Evolutionary conservation across 73 alveolate species (phyloP), one percentile per base, ranked within the genome.

Genomic region (Paramecium caudatum): DNA sequence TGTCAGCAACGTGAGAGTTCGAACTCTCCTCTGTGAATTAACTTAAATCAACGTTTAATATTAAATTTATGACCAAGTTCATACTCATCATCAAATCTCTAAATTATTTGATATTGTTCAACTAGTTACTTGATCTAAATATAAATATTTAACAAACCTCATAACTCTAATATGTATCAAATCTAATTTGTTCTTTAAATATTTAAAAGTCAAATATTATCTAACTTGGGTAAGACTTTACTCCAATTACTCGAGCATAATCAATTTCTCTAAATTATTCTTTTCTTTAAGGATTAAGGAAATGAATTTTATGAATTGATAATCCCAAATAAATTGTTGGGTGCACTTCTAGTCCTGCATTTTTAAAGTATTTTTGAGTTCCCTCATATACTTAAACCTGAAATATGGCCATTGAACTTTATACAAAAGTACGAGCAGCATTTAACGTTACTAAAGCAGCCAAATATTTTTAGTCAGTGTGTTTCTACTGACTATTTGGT

Each of bases 131-230:
- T 70, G 1, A 70, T 70, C 65, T 36, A 37, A 16, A 13, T 32
- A 27, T 25, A 23, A 30, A 63, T 30, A 63, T 1, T 16, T 4
- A 45, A 16, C 19, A 39, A 39, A 74, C 88, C 27, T 69, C 86
- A 69, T 69, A 69, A 69, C 86, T 69, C 27, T 34, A 34, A 36
- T 69, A 69, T 13, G 86, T 69, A 19, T 69, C 86, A 36, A 69
- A 39, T 21, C 86, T 69, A 13, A 69, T 69, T 15, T 63, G 88
- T 19, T 74, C 69, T 25, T 74, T 74, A 8, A 41, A 74, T 41
- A 21, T 74, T 74, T 74, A 3, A 0, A 74, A 13, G 17, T 74
- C 88, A 74, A 74, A 74, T 6, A 74, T 43, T 3, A 74, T 43
- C 32, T 74, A 74, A 74, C 88, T 74, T 21, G 88, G 88, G 7